Conservation (phyloP, 2,329 filamentous ascomycete genomes). For the Grosmannia penicillata region DNA sequence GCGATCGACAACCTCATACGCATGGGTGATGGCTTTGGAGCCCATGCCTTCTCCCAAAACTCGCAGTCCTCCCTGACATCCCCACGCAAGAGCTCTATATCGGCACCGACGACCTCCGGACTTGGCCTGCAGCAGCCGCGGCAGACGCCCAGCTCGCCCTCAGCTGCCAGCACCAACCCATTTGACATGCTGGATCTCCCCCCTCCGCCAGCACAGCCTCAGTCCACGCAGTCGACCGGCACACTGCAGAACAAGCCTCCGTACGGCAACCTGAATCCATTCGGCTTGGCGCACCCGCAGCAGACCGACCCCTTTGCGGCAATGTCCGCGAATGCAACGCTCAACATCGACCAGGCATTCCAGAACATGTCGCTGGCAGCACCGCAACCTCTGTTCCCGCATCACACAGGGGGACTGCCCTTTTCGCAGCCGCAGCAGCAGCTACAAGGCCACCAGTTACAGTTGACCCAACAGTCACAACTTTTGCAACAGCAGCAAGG, state of each 20-base stretch:
- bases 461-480: conserved; percentile 16
- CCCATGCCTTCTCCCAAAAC: conserved; percentile 15
- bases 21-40: conserved; percentile 66
- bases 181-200: conserved; percentile 53
- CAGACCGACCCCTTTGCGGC: conserved; percentile 8
- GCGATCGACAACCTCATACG: conserved; percentile 74
- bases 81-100: conserved; percentile 28
- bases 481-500: conserved; percentile 21
- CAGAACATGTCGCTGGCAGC: conserved; percentile 56
- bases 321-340: conserved; percentile 13
- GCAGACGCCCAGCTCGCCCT: conserved; percentile 16
- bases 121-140: conserved; percentile 12
- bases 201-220: conserved; percentile 35
- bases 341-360: conserved; percentile 50
- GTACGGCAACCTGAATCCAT: conserved; percentile 50
- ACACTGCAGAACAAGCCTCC: conserved; percentile 43
- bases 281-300: conserved; percentile 36
- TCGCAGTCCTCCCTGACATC: conserved; percentile 26
- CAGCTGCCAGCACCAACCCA: conserved; percentile 34
- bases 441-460: conserved; percentile 1
- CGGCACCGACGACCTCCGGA: conserved; percentile 22
- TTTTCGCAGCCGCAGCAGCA: conserved; percentile 18
- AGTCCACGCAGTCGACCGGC: conserved; percentile 51
- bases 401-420: conserved; percentile 49
- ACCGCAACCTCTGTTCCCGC: conserved; percentile 49